These are phyloP conservation scores for Polytrichum commune DNA, from an alignment of 225 moss, liverwort and hornwort species.

Conservation along the genomic window DNA sequence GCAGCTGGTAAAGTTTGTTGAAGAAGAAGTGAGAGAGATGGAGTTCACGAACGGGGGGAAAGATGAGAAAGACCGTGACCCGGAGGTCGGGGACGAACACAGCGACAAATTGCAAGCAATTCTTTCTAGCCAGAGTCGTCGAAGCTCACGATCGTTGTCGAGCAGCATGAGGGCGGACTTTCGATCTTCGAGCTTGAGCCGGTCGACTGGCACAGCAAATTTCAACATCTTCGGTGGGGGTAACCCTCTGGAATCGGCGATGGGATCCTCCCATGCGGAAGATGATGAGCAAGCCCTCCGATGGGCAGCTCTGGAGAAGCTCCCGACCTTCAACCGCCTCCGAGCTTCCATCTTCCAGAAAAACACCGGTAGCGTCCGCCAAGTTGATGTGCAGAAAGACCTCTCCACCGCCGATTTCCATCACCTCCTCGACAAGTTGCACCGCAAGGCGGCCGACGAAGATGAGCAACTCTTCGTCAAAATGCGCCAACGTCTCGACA, in stretches of 20 bases:
- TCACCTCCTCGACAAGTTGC: conserved; percentile 32
- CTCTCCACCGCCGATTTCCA: conserved; percentile 28
- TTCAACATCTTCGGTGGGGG: conserved; percentile 22
- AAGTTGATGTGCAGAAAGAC: conserved; percentile 31
- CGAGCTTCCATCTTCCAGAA: conserved; percentile 59
- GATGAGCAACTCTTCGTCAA: conserved; percentile 50
- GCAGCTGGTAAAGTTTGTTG: too few species aligned
- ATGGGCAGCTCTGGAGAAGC: conserved; percentile 81
- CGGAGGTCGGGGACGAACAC: conserved; percentile 12
- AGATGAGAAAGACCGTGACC: too few species aligned
- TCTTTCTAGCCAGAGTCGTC: conserved; percentile 16
- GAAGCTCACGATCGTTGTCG: conserved; percentile 20
- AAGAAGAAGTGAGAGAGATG: too few species aligned
- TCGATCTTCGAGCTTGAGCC: background rate
- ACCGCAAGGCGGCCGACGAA: conserved; percentile 45
- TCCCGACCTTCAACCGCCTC: conserved; percentile 61
- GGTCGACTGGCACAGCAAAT: conserved; percentile 10
- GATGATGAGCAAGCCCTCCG: conserved; percentile 54
- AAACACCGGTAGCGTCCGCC: conserved; percentile 31
- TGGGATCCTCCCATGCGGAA: conserved; percentile 12
- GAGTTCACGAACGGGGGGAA: too few species aligned
- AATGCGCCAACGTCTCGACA: conserved; percentile 65
- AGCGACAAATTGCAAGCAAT: background rate
- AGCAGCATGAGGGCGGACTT: conserved; percentile 25
- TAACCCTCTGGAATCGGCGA: conserved; percentile 30